Percentiles rank a stretch among this genome's conserved stretches.
Conservation (phyloP, 495 filamentous ascomycete species). For the Cladorrhinum samala region DNA sequence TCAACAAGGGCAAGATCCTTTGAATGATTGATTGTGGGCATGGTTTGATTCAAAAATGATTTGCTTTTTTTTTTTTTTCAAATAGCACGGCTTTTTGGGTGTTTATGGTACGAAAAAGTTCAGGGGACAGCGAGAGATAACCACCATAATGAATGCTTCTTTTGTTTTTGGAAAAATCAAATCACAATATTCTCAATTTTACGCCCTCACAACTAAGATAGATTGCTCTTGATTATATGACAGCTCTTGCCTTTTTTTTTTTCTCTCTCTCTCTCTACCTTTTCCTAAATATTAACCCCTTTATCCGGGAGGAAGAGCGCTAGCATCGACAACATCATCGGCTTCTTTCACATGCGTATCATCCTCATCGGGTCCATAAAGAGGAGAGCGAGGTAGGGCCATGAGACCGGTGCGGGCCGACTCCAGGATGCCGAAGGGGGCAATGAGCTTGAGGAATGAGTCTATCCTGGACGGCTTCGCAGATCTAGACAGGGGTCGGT, state of each 20-base stretch:
- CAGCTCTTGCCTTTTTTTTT: neutral
- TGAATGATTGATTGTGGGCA: no score
- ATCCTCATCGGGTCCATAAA: conserved; percentile 68
- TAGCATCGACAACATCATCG: conserved; percentile 86
- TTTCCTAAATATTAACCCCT: neutral
- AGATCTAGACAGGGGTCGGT: conserved; percentile 47
- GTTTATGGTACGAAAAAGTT: conserved; percentile 7
- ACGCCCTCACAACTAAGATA: no score
- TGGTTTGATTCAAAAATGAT: no score
- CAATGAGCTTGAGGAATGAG: conserved; percentile 92
- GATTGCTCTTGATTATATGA: neutral
- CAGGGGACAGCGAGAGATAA: neutral
- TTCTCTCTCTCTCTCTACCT: conserved; percentile 3
- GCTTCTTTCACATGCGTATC: conserved; percentile 77
- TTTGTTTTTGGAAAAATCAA: neutral
- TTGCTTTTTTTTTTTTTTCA: conserved; percentile 10
- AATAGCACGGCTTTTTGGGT: conserved; percentile 8
- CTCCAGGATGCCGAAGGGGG: conserved; percentile 94
- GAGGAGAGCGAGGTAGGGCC: conserved; percentile 89
- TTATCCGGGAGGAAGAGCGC: conserved; percentile 89
- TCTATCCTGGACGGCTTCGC: conserved; percentile 93
- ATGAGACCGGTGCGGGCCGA: conserved; percentile 91
- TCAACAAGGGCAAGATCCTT: conserved; percentile 69
- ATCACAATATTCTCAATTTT: neutral
- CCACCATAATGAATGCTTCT: conserved; percentile 1